A percentile compares a stretch with the other conserved stretches of the same genome.
Conservation (phyloP, 1,139 yeast species). For the Magnusiomyces suaveolens region DNA sequence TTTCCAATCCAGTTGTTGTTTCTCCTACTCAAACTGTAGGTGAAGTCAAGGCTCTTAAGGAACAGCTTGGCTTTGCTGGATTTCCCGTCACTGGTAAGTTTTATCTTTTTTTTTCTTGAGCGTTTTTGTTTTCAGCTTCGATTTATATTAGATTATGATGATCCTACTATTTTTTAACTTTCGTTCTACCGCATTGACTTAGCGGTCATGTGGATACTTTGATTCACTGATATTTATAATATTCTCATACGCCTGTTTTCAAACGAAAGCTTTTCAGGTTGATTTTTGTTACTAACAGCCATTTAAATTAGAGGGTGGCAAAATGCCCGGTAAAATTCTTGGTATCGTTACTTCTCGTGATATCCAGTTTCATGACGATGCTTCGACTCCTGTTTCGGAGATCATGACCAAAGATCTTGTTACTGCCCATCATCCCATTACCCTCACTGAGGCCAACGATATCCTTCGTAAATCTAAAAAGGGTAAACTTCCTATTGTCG, state of each 20-base stretch:
- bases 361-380: conserved; percentile 84
- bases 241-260: too few relatives aligned
- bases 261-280: too few relatives aligned
- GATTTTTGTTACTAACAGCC: too few relatives aligned
- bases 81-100: conserved; percentile 99
- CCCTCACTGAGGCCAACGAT: conserved; percentile 77
- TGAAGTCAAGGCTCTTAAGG: conserved; percentile 65
- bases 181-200: conserved; percentile 99
- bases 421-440: conserved; percentile 60
- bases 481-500: conserved; percentile 95
- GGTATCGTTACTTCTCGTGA: conserved; percentile 98
- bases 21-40: conserved; percentile 68
- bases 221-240: conserved; percentile 38
- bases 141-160: conserved; percentile 15
- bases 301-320: conserved; percentile 60
- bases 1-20: conserved; percentile 85
- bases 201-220: conserved; percentile 88
- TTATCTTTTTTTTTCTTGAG: conserved; percentile 12
- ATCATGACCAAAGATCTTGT: conserved; percentile 87
- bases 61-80: conserved; percentile 80
- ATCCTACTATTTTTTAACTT: conserved; percentile 66
- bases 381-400: conserved; percentile 50
- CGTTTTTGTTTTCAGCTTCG: neutral
- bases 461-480: conserved; percentile 87
- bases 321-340: conserved; percentile 76